Evolutionary conservation across 78 protist genomes (phyloP), one percentile per base, ranked within the genome.

Genomic region (Cavenderia fasciculata): DNA sequence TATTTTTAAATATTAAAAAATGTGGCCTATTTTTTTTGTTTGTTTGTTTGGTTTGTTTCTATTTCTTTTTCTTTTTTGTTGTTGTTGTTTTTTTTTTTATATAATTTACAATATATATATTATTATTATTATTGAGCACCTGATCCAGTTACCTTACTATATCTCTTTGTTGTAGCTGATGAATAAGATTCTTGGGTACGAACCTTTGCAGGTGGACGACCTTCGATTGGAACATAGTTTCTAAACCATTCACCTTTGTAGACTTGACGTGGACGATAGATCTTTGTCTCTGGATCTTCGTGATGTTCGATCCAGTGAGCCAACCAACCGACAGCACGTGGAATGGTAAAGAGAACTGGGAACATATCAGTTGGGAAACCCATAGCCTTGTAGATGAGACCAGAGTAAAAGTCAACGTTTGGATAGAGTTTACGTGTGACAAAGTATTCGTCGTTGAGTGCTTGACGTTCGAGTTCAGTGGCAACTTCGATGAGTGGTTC

Each of bases 321-420:
- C 36, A 91, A 68, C 94, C 94, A 91, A 54, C 94, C 94, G 25
- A 56, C 94, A 34, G 88, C 87, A 40, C 94, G 36, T 52, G 94
- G 94, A 34, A 91, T 65, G 25, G 87, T 66, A 51, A 76, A 74
- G 14, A 91, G 31, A 6, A 91, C 94, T 31, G 94, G 94, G 85
- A 91, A 91, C 94, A 91, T 91, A 47, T 91, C 94, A 25, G 94
- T 91, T 69, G 94, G 94, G 82, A 91, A 91, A 47, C 94, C 94
- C 78, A 79, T 74, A 27, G 93, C 86, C 36, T 88, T 68, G 49
- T 72, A 88, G 51, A 88, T 68, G 23, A 88, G 38, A 29, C 85
- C 94, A 31, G 77, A 61, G 72, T 88, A 88, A 52, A 88, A 88
- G 68, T 88, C 94, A 59, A 95, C 95, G 57, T 96, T 96, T 18